These are phyloP conservation scores for Penicillium verrucosum DNA, from an alignment of 2,329 filamentous ascomycete species.

Conservation along the genomic window DNA sequence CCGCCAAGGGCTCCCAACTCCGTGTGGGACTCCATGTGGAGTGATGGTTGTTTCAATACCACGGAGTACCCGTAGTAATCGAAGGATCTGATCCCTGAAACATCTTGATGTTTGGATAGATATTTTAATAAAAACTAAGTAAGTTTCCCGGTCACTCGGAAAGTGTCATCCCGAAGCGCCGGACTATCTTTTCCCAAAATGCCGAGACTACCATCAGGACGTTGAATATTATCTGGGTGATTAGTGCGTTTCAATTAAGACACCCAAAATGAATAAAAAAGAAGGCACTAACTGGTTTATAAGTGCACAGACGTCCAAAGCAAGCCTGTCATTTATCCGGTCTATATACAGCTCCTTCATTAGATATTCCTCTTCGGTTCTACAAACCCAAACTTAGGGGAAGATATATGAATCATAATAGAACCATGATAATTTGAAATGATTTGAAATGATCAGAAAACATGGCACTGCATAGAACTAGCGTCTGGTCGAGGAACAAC, in stretches of 20 bases:
- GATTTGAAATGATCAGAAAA: too few relatives aligned
- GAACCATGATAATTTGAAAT: too few relatives aligned
- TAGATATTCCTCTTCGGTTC: background rate
- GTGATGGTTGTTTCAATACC: conserved; percentile 8
- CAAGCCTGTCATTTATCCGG: too few relatives aligned
- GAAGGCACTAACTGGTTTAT: too few relatives aligned
- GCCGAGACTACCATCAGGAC: background rate
- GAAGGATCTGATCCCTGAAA: background rate
- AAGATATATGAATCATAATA: background rate
- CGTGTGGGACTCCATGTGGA: conserved; percentile 12
- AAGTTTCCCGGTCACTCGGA: background rate
- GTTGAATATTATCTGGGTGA: background rate
- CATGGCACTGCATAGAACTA: too few relatives aligned
- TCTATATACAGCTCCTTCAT: background rate
- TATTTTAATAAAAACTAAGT: background rate
- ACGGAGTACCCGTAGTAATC: background rate
- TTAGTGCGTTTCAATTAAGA: background rate
- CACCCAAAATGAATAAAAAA: background rate
- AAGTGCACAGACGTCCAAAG: background rate
- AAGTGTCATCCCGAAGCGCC: background rate
- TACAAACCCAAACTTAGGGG: too few relatives aligned
- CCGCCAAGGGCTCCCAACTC: conserved; percentile 13
- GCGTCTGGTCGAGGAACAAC: background rate
- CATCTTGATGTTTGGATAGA: background rate
- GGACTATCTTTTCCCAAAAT: background rate